A percentile compares a stretch with the other conserved stretches of the same genome.
These are phyloP conservation scores for Sporisorium scitamineum DNA, from an alignment of 1,284 basidiomycete genomes.

Conservation along the genomic window DNA sequence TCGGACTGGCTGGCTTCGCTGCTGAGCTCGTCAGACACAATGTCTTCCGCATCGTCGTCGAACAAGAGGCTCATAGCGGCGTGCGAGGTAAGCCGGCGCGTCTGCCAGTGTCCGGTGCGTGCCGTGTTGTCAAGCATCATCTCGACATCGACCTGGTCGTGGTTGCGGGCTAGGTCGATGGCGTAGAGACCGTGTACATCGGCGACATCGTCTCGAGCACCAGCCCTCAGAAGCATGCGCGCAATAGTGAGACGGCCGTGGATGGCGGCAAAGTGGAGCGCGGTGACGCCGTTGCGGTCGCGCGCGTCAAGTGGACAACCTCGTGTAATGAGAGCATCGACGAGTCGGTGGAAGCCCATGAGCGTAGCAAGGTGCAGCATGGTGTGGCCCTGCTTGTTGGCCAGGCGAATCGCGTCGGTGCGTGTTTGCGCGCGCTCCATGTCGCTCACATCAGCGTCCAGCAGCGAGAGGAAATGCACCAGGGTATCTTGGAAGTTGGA, in stretches of 20 bases:
- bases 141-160: constrained; percentile 72
- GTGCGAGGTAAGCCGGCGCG: constrained; percentile 38
- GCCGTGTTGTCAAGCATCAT: constrained; percentile 64
- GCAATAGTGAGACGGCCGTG: constrained; percentile 78
- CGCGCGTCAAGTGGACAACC: constrained; percentile 84
- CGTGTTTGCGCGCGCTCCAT: constrained; percentile 31
- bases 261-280: constrained; percentile 87
- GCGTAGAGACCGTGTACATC: constrained; percentile 83
- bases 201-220: constrained; percentile 82
- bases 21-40: constrained; percentile 50
- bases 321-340: constrained; percentile 79
- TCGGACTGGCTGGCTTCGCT: constrained; percentile 45
- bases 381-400: constrained; percentile 68
- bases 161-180: constrained; percentile 79
- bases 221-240: constrained; percentile 78
- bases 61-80: constrained; percentile 62
- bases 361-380: constrained; percentile 87
- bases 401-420: constrained; percentile 70
- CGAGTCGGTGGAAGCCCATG: constrained; percentile 81
- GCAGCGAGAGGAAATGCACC: constrained; percentile 80
- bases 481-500: constrained; percentile 79
- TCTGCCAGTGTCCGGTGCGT: constrained; percentile 45
- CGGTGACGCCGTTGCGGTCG: constrained; percentile 90
- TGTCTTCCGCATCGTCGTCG: constrained; percentile 32
- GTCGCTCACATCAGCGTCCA: constrained; percentile 71